phyloP scores from a whole-genome alignment of 495 filamentous ascomycete species.

The Hypoxylon crocopeplum region DNA sequence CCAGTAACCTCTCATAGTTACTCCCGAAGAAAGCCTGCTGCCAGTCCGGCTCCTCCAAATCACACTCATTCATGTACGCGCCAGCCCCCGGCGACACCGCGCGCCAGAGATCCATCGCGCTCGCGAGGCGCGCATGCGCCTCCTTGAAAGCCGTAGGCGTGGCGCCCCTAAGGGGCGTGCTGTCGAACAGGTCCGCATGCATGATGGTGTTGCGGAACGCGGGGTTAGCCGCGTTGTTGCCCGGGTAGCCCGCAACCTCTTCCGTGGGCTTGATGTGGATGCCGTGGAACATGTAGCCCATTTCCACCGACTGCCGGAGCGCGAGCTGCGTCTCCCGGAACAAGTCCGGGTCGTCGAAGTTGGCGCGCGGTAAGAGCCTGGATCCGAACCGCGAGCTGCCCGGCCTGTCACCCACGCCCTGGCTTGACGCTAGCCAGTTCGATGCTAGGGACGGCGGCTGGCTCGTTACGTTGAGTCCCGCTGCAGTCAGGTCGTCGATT shows the following conservation, averaged over 20 bases:
- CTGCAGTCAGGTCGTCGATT: conserved; percentile 45
- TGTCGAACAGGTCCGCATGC: conserved; percentile 52
- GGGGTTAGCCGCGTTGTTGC: conserved; percentile 54
- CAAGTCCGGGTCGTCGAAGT: conserved; percentile 42
- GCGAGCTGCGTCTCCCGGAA: conserved; percentile 50
- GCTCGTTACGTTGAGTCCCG: conserved; percentile 39
- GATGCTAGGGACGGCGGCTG: conserved; percentile 13
- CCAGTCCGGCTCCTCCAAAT: conserved; percentile 69
- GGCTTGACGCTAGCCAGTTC: conserved; percentile 28
- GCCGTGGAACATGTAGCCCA: conserved; percentile 46
- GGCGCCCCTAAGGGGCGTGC: conserved; percentile 15
- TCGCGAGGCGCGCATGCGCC: conserved; percentile 23
- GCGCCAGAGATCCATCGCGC: conserved; percentile 34
- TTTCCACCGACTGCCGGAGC: conserved; percentile 46
- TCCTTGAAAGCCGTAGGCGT: conserved; percentile 19
- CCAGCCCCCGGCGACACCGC: conserved; percentile 49
- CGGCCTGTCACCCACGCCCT: conserved; percentile 30
- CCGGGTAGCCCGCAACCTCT: conserved; percentile 41
- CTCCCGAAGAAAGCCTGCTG: conserved; percentile 66
- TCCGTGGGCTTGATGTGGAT: conserved; percentile 43
- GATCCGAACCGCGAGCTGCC: conserved; percentile 49
- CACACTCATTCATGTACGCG: conserved; percentile 58
- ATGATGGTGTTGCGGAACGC: conserved; percentile 57
- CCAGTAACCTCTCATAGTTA: conserved; percentile 52
- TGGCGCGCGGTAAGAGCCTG: conserved; percentile 56